Evolutionary conservation across 768 basidiomycete genomes (phyloP).

Genomic region (Boletellus emodensis): DNA sequence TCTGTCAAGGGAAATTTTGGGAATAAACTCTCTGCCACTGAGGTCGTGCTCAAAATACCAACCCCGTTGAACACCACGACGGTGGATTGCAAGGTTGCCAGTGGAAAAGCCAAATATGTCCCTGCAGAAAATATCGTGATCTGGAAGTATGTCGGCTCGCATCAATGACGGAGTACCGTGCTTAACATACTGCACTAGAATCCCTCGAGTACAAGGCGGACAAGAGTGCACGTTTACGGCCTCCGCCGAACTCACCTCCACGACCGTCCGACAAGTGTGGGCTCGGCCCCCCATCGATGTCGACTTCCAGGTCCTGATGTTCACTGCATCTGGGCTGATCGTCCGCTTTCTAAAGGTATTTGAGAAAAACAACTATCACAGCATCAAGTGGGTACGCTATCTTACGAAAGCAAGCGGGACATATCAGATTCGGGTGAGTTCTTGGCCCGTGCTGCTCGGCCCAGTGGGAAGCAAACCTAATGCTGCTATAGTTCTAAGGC

Average conservation of each 20-base stretch:
- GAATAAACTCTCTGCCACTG: constrained; percentile 88
- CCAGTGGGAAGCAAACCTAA: background rate
- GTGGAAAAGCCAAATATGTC: constrained; percentile 95
- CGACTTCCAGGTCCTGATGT: constrained; percentile 99
- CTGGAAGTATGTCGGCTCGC: constrained; percentile 78
- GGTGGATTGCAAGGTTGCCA: constrained; percentile 87
- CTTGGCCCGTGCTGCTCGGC: background rate
- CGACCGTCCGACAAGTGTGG: constrained; percentile 94
- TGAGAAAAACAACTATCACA: constrained; percentile 92
- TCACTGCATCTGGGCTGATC: constrained; percentile 92
- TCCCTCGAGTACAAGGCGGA: constrained; percentile 88
- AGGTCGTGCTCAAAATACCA: constrained; percentile 89
- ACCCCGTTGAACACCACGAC: constrained; percentile 93
- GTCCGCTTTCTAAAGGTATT: constrained; percentile 98
- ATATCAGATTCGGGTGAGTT: constrained; percentile 89
- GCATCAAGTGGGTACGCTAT: constrained; percentile 94
- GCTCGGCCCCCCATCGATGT: constrained; percentile 96
- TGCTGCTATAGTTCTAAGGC: constrained; percentile 24
- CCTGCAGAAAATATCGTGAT: constrained; percentile 94
- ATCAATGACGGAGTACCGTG: background rate
- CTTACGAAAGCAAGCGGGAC: constrained; percentile 90
- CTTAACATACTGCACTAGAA: constrained; percentile 43
- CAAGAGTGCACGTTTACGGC: constrained; percentile 85
- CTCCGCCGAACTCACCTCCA: constrained; percentile 78
- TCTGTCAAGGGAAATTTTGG: constrained; percentile 87